A percentile compares a stretch with the other conserved stretches of the same genome.
Evolutionary conservation across 2,329 filamentous ascomycete genomes (phyloP).

Genomic region (Podosphaera xanthii): DNA sequence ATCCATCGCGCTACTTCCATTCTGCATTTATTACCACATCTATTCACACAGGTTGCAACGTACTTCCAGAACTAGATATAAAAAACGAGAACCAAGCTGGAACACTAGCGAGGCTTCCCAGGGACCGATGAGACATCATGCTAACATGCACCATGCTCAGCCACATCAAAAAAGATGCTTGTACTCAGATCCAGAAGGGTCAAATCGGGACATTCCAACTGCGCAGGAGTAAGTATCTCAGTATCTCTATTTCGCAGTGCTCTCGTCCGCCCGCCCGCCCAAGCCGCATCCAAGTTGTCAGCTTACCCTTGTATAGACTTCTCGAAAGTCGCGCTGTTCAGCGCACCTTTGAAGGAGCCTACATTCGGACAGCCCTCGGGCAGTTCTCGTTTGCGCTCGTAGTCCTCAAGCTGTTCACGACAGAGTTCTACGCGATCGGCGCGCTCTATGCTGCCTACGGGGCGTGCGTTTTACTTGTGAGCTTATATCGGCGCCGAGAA

Average conservation of each 20-base stretch:
- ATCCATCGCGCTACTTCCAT: not conserved
- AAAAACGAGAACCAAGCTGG: too few species aligned
- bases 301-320: conserved; percentile 23
- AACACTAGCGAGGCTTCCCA: too few species aligned
- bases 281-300: too few species aligned
- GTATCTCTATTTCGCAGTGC: not conserved
- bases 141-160: too few species aligned
- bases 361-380: conserved; percentile 78
- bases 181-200: too few species aligned
- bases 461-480: conserved; percentile 58
- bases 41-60: too few species aligned
- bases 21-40: too few species aligned
- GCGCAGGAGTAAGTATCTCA: not conserved
- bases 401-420: conserved; percentile 88
- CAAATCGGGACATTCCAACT: too few species aligned
- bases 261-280: not conserved
- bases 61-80: too few species aligned
- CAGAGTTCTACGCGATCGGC: conserved; percentile 92
- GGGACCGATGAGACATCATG: too few species aligned
- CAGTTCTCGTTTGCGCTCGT: conserved; percentile 92
- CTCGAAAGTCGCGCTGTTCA: conserved; percentile 90
- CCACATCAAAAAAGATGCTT: too few species aligned
- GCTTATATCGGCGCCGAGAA: conserved; percentile 68
- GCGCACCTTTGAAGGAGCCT: conserved; percentile 90
- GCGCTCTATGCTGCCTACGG: conserved; percentile 88